Evolutionary conservation across 306 rosid genomes (phyloP), one percentile per base, ranked within the genome.

Genomic region (Prunus persica): DNA sequence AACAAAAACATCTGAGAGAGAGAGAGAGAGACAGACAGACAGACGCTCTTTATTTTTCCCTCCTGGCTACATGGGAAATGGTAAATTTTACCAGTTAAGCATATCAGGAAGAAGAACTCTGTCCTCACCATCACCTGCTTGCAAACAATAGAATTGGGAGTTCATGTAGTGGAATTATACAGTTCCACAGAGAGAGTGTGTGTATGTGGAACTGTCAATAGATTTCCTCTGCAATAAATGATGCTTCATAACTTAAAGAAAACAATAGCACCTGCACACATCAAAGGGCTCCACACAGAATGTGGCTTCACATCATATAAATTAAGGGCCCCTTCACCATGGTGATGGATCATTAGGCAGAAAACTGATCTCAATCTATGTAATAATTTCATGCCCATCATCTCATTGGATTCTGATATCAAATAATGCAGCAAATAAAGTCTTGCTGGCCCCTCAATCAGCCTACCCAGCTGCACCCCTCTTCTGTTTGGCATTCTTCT

Each of bases 271-370:
- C 46, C 43, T 34, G 75, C 63, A 24, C 56, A 71, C 54, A 70
- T 87, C 74, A 41, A 49, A 57, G 82, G 78, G 84, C 61, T 78
- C 74, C 57, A 51, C 72, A 56, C 50, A 66, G 78, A 76, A 69
- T 71, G 86, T 71, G 72, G 27, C 68, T 85, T 80, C 86, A 76
- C 82, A 69, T 83, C 84, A 69, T 54, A 25, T 70, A 52, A 30
- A 79, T 68, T 27, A 71, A 70, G 78, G 87, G 46, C 72, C 87
- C 79, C 27, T 77, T 72, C 57, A 43, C 22, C 66, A 72, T 54
- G 74, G 32, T 83, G 88, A 86, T 80, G 58, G 82, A 85, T 74
- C 80, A 73, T 74, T 74, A 46, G 46, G 70, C 64, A 24, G 19
- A 22, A 79, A 67, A 47, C 55, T 24, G 56, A 65, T 65, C 65